A percentile compares a stretch with the other conserved stretches of the same genome.
These are phyloP conservation scores for Leishmania aethiopica DNA, from an alignment of 208 protist genomes.

Conservation along the genomic window DNA sequence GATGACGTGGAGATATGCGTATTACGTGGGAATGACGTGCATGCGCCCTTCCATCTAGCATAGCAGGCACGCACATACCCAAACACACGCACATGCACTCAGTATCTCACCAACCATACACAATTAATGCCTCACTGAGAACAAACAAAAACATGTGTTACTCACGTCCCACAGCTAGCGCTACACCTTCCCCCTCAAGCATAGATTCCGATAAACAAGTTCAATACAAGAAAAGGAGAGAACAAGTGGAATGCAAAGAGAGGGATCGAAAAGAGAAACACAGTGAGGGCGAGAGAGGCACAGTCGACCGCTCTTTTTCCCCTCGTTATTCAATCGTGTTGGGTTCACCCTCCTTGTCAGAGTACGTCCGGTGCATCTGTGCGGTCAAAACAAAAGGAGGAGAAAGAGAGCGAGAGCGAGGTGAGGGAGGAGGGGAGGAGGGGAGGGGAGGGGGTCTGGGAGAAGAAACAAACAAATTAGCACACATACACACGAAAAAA, in stretches of 20 bases:
- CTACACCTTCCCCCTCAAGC: background rate
- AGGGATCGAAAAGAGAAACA: background rate
- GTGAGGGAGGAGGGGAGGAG: background rate
- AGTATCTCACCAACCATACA: background rate
- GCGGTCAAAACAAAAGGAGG: background rate
- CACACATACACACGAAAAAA: background rate
- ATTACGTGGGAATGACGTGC: background rate
- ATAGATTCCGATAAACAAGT: background rate
- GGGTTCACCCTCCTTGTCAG: background rate
- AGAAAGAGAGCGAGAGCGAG: background rate
- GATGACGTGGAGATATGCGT: background rate
- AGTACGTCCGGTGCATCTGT: background rate
- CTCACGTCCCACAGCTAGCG: background rate
- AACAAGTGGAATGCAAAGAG: background rate
- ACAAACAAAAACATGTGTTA: background rate
- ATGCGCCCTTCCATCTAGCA: background rate
- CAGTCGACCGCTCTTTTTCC: background rate
- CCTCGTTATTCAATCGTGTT: background rate
- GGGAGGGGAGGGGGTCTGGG: background rate
- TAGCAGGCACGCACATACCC: background rate
- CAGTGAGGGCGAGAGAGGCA: background rate
- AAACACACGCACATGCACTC: background rate
- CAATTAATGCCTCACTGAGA: background rate
- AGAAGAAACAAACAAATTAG: background rate
- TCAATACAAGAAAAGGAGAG: constrained; percentile 17